Evolutionary conservation across 202 grass and related monocot genomes (phyloP), one percentile per base, ranked within the genome.

Genomic region (Setaria italica): DNA sequence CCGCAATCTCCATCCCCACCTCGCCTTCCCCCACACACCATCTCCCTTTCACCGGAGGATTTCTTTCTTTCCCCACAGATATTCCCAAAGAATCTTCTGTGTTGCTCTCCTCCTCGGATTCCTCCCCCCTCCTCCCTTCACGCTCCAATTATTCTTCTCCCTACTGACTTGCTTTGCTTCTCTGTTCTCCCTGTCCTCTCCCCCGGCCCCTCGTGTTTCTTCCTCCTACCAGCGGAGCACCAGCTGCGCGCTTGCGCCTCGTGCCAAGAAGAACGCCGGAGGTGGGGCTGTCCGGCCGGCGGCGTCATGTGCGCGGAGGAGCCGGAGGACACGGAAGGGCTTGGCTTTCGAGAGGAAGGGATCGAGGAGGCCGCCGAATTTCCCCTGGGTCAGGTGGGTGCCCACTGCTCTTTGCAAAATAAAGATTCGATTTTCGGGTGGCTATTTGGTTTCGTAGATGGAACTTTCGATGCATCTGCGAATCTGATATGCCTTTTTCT

Each of bases 261-360:
- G 54, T 35, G 51, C 66, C 85, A 82, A 89, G 64, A 76, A 74
- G 64, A 76, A 80, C 65, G 62, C 70, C 51, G 16, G 67, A 56
- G n/a, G 56, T 70, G 2, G 51, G 53, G 41, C 32, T 69, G 82
- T 59, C 71, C 56, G 72, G 80, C 16, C 55, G 25, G 57, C 68
- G 69, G 37, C 30, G 89, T 11, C 46, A 92, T 94, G 92, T 85
- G 91, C 72, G 67, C 83, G 73, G 94, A 97, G 74, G 85, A 86
- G 60, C 47, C 80, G 45, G 87, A 88, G 68, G 86, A 81, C 58
- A 83, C 32, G 17, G 91, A 88, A 50, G 79, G 50, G 72, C 43
- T 88, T 57, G 89, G 86, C 48, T 83, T 83, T 45, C 77, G 77
- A 57, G 86, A 83, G 59, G 50, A 69, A 3, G 72, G 29, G 49